Base-by-base conservation (phyloP, 2,329 filamentous ascomycete species). In the Colletotrichum eleusines region DNA sequence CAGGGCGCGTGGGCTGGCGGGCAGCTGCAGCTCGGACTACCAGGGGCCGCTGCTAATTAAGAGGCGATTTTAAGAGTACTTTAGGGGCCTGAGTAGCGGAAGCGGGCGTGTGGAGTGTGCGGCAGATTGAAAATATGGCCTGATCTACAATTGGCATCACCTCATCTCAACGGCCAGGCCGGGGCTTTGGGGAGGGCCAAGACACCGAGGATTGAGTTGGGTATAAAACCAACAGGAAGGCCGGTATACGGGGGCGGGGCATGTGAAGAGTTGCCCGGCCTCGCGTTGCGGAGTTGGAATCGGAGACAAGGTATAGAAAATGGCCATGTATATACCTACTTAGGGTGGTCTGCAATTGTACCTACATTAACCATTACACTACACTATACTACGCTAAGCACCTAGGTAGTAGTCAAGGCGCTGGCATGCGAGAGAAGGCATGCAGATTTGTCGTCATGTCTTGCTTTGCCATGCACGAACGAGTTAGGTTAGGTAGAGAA, bases 1-100 rank as follows among this genome's bases (percentile, higher is more conserved):
- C 44, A 59, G 54, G 26, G 64, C 48, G 54, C 18, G 63, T 51
- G 33, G 51, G 64, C 58, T 67, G 63, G 53, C 68, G 58, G 68
- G 53, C 63, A 48, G 68, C 51, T 68, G 64, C 64, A 63, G 50
- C 42, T 67, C 44, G 50, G 58, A 51, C 42, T 68, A 53, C 64
- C 57, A 67, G 68, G 64, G 58, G 51, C 58, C 31, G 46, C 40
- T 63, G 51, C 42, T 57, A 58, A 57, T 58, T 50, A 44, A 40
- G 33, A 70, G 31, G 54, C 63, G 33, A 55, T 50, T 50, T 48
- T 60, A 55, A 66, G 58, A 54, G 66, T 42, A 55, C 60, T 48
- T 57, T 70, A 53, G 55, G 67, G 55, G 46, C 23, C 35, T 55
- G 60, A 60, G 62, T 60, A 48, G 66, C 23, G 67, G 55, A 55